Percentiles rank a stretch among this genome's conserved stretches.
Evolutionary conservation across 2,329 filamentous ascomycete genomes (phyloP).

Genomic region (Aspergillus oerlinghausenensis): DNA sequence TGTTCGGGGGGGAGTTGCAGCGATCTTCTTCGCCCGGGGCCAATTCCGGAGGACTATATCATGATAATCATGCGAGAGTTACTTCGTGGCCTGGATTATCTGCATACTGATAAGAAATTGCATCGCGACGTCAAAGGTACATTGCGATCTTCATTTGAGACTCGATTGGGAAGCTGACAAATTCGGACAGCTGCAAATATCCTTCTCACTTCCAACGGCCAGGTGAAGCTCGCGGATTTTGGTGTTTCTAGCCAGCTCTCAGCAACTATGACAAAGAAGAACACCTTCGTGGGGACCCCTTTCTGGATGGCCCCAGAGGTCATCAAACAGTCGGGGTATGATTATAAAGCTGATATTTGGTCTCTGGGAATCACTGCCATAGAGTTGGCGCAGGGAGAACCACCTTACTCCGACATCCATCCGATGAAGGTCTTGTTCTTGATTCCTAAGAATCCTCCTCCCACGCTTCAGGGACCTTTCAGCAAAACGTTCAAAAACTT

Average conservation of each 20-base stretch:
- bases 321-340: conserved; percentile 96
- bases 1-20: conserved; percentile 95
- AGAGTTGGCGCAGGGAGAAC: conserved; percentile 85
- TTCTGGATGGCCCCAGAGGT: conserved; percentile 99
- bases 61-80: conserved; percentile 91
- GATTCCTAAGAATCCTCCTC: conserved; percentile 90
- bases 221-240: conserved; percentile 96
- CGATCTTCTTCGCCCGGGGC: conserved; percentile 89
- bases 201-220: conserved; percentile 79
- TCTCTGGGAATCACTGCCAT: conserved; percentile 91
- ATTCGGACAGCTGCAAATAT: conserved; percentile 76
- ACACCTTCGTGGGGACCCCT: conserved; percentile 95
- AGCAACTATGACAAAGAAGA: conserved; percentile 99
- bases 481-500: conserved; percentile 81
- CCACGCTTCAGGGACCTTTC: conserved; percentile 74
- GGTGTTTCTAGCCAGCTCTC: conserved; percentile 94
- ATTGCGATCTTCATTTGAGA: neutral
- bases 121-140: conserved; percentile 93
- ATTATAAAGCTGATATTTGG: conserved; percentile 98
- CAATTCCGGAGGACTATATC: conserved; percentile 92
- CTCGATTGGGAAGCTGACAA: conserved; percentile 11
- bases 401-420: conserved; percentile 92
- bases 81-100: conserved; percentile 82
- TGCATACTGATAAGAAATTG: conserved; percentile 92
- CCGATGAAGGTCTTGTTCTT: conserved; percentile 98